phyloP scores from a whole-genome alignment of 305 asterid species.

The Solanum aculeatissimum region DNA sequence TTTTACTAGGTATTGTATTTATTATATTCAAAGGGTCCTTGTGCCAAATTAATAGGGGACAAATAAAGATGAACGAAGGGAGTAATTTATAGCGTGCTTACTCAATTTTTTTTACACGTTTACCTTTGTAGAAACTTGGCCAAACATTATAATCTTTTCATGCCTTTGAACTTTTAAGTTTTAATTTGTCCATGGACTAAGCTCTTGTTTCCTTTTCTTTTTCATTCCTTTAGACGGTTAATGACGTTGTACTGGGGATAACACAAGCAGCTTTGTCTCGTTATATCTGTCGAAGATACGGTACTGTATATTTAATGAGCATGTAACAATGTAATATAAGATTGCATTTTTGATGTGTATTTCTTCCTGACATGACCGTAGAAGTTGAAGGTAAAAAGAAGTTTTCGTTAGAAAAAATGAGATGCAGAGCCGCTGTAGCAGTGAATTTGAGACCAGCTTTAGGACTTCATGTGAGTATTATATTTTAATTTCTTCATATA shows the following conservation, averaged over 20 bases:
- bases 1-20: too few species aligned
- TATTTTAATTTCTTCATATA: not conserved
- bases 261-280: conserved; percentile 28
- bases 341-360: not conserved
- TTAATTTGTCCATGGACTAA: not conserved
- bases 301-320: not conserved
- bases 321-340: too few species aligned
- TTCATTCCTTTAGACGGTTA: conserved; percentile 16
- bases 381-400: not conserved
- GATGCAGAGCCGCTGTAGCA: not conserved
- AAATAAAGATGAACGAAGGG: too few species aligned
- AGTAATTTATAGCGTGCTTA: too few species aligned
- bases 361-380: not conserved
- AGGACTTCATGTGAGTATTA: conserved; percentile 16
- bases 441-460: conserved; percentile 21
- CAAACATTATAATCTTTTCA: not conserved
- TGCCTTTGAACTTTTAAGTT: not conserved
- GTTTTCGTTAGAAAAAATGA: not conserved
- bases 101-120: too few species aligned
- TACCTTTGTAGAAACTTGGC: too few species aligned
- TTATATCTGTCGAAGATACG: conserved; percentile 23
- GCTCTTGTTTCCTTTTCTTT: not conserved
- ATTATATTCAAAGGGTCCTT: too few species aligned
- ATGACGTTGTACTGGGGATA: conserved; percentile 27
- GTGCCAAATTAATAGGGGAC: too few species aligned